Conservation (phyloP, 2,329 filamentous ascomycete genomes). For the Epicoccum nigrum region DNA sequence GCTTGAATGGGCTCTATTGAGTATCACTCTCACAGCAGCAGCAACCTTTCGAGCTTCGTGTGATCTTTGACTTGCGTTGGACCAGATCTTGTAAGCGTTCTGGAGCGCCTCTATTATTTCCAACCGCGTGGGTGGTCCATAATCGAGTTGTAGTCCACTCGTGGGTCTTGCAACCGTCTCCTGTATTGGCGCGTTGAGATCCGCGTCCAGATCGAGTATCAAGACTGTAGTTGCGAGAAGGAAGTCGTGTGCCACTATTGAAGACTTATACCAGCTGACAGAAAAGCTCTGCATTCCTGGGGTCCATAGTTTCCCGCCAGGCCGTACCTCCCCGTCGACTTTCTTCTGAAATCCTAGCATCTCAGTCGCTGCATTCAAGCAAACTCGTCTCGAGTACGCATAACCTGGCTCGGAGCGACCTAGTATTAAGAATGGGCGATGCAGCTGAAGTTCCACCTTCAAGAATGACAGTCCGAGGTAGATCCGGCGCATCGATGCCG, state of each 20-base stretch:
- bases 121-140: constrained; percentile 28
- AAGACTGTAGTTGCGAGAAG: constrained; percentile 57
- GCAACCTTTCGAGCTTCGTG: constrained; percentile 40
- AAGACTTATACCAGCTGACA: constrained; percentile 53
- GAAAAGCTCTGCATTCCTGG: constrained; percentile 44
- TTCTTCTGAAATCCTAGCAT: constrained; percentile 54
- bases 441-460: constrained; percentile 45
- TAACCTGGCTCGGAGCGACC: constrained; percentile 47
- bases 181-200: constrained; percentile 26
- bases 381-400: constrained; percentile 50
- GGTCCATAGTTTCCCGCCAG: constrained; percentile 43
- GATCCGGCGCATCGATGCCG: constrained; percentile 33
- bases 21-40: constrained; percentile 36
- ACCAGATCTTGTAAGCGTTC: constrained; percentile 34
- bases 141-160: constrained; percentile 26
- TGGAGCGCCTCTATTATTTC: constrained; percentile 34
- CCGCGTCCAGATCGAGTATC: constrained; percentile 51
- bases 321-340: constrained; percentile 50
- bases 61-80: constrained; percentile 31
- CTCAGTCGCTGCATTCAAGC: constrained; percentile 54
- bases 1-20: constrained; percentile 27
- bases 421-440: constrained; percentile 44
- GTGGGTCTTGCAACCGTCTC: not conserved
- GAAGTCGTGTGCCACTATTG: constrained; percentile 54
- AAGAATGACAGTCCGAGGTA: constrained; percentile 42